Evolutionary conservation across 306 rosid species (phyloP).

Genomic region (Prunus kanzakura): DNA sequence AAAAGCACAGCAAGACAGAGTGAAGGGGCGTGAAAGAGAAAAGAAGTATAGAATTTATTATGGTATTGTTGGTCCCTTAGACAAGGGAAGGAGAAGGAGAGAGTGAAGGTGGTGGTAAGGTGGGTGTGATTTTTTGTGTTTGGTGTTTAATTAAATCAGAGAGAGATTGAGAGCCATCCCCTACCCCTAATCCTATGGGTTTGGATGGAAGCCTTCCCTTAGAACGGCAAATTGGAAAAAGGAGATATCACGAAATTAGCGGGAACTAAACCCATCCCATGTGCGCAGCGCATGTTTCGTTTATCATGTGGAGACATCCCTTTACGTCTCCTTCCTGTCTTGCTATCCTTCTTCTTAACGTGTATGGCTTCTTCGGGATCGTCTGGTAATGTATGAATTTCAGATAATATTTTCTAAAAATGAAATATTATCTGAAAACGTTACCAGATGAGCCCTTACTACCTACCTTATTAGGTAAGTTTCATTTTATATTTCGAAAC

Average conservation of each 20-base stretch:
- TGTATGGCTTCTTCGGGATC: too few species aligned
- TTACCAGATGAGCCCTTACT: too few species aligned
- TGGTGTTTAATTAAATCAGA: not conserved
- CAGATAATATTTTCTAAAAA: too few species aligned
- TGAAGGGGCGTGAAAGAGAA: not conserved
- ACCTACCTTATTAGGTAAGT: too few species aligned
- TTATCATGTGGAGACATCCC: not conserved
- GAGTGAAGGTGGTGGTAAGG: not conserved
- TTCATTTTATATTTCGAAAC: too few species aligned
- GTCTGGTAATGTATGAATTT: too few species aligned
- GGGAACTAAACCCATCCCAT: not conserved
- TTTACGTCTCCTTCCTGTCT: not conserved
- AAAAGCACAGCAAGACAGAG: not conserved
- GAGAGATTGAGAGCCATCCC: not conserved
- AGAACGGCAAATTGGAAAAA: not conserved
- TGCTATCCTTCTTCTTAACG: not conserved
- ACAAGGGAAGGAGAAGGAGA: not conserved
- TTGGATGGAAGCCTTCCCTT: not conserved
- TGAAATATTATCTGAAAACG: too few species aligned
- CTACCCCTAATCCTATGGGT: not conserved
- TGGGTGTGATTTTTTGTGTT: not conserved
- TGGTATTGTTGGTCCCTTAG: too few species aligned
- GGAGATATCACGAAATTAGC: not conserved
- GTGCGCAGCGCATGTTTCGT: not conserved
- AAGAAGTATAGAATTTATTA: not conserved